A percentile compares a stretch with the other conserved stretches of the same genome.
Evolutionary conservation across 768 basidiomycete species (phyloP).

Genomic region (Solioccasus polychromus): DNA sequence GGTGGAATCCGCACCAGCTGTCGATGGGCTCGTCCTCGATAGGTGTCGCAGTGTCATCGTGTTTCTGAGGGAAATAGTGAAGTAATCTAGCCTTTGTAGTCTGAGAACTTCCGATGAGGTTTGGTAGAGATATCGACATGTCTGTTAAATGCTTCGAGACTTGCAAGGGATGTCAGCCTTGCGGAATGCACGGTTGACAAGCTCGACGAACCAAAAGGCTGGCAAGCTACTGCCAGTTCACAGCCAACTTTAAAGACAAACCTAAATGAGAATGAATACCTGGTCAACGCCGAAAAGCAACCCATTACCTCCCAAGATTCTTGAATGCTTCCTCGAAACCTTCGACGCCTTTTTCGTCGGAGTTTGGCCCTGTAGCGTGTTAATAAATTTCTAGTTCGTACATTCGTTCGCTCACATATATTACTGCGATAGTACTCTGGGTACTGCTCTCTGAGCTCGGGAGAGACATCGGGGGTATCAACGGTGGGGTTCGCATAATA

Average conservation of each 20-base stretch:
- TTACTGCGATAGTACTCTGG: slow-evolving; percentile 88
- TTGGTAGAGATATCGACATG: slow-evolving; percentile 59
- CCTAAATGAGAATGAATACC: slow-evolving; percentile 33
- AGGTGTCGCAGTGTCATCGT: slow-evolving; percentile 34
- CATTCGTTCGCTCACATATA: slow-evolving; percentile 58
- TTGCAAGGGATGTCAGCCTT: slow-evolving; percentile 26
- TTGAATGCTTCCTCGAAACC: slow-evolving; percentile 90
- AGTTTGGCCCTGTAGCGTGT: slow-evolving; percentile 55
- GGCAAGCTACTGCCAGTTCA: slow-evolving; percentile 81
- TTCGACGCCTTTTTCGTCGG: slow-evolving; percentile 56
- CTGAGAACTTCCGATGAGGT: slow-evolving; percentile 71
- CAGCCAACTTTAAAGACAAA: slow-evolving; percentile 83
- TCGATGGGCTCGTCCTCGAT: slow-evolving; percentile 68
- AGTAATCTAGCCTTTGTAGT: slow-evolving; percentile 90
- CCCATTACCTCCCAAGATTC: slow-evolving; percentile 61
- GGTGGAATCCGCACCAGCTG: slow-evolving; percentile 93
- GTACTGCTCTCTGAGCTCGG: slow-evolving; percentile 51
- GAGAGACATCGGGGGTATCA: slow-evolving; percentile 61
- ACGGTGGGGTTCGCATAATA: slow-evolving; percentile 84
- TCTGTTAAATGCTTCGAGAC: slow-evolving; percentile 67
- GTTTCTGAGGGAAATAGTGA: slow-evolving; percentile 87
- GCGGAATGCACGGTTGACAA: neutral
- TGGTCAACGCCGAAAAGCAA: neutral
- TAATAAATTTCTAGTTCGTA: neutral
- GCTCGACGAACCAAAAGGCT: slow-evolving; percentile 71